A percentile compares a stretch with the other conserved stretches of the same genome.
Conservation (phyloP, 345 rosid genomes). For the Hibiscus tridactylites region DNA sequence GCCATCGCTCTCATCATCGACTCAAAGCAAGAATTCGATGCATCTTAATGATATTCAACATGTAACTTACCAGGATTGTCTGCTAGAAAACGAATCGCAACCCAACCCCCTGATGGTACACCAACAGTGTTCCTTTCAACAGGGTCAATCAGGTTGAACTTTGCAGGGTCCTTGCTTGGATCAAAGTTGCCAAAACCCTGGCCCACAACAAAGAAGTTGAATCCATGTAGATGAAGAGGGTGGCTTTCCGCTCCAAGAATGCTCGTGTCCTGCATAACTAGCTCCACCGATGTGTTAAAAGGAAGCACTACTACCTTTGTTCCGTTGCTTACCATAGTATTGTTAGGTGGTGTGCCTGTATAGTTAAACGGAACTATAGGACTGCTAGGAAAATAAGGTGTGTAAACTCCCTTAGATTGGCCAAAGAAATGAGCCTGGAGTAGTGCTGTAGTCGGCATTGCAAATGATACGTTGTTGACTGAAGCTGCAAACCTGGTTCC, state of each 20-base stretch:
- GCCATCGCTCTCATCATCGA: not conserved
- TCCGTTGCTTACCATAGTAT: constrained; percentile 52
- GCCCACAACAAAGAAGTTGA: constrained; percentile 61
- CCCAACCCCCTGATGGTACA: constrained; percentile 68
- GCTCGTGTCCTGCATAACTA: constrained; percentile 61
- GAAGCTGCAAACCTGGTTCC: constrained; percentile 57
- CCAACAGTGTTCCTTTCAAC: constrained; percentile 61
- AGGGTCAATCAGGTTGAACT: constrained; percentile 54
- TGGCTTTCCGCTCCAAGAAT: constrained; percentile 69
- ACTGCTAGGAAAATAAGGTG: constrained; percentile 37
- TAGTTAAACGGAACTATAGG: constrained; percentile 45
- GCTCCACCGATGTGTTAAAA: constrained; percentile 52
- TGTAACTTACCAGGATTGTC: constrained; percentile 53
- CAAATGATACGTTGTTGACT: constrained; percentile 50
- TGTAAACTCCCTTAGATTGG: constrained; percentile 39
- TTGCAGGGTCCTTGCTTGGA: constrained; percentile 44
- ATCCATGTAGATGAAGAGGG: constrained; percentile 67
- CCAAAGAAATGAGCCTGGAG: constrained; percentile 53
- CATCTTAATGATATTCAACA: not conserved
- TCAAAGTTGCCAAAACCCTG: constrained; percentile 67
- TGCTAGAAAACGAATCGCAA: constrained; percentile 62
- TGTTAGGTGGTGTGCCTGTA: constrained; percentile 55
- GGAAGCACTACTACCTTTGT: constrained; percentile 52
- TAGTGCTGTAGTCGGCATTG: constrained; percentile 52
- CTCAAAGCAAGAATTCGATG: not conserved